phyloP scores from a whole-genome alignment of 495 filamentous ascomycete species.

The Hypoxylon lenormandii region DNA sequence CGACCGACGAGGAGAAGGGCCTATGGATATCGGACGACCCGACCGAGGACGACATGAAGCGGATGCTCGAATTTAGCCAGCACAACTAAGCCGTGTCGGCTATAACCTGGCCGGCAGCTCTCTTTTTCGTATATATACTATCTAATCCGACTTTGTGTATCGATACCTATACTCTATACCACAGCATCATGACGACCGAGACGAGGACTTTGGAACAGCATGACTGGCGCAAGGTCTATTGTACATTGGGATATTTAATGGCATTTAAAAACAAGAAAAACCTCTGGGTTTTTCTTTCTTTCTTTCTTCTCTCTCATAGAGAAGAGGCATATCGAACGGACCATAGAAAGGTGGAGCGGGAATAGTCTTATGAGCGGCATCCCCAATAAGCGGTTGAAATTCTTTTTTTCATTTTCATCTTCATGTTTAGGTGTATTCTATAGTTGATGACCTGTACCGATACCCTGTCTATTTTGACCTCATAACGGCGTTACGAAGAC shows the following conservation, averaged over 20 bases:
- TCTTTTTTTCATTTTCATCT: conserved; percentile 8
- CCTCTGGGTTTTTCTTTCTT: conserved; percentile 2
- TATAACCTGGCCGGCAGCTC: too few relatives aligned
- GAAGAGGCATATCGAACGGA: conserved; percentile 16
- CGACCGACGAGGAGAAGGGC: conserved; percentile 85
- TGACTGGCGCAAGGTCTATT: conserved; percentile 43
- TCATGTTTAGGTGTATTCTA: conserved; percentile 33
- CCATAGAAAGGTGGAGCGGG: conserved; percentile 35
- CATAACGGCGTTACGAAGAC: conserved; percentile 24
- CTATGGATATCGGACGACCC: conserved; percentile 73
- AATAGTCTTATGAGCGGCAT: neutral
- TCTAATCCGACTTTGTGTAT: conserved; percentile 34
- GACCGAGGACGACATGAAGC: conserved; percentile 60
- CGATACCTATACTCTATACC: conserved; percentile 40
- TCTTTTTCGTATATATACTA: conserved; percentile 21
- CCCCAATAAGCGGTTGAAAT: conserved; percentile 2
- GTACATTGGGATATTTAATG: conserved; percentile 43
- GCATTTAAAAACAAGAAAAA: conserved; percentile 31
- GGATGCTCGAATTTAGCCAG: conserved; percentile 56
- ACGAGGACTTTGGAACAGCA: conserved; percentile 41
- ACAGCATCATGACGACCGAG: conserved; percentile 45
- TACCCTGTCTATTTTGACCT: conserved; percentile 37
- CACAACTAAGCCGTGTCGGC: conserved; percentile 17
- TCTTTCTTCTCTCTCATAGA: too few relatives aligned
- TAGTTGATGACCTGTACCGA: conserved; percentile 43